Base-by-base conservation (phyloP, 2,329 filamentous ascomycete genomes). In the Neopestalotiopsis rosae region DNA sequence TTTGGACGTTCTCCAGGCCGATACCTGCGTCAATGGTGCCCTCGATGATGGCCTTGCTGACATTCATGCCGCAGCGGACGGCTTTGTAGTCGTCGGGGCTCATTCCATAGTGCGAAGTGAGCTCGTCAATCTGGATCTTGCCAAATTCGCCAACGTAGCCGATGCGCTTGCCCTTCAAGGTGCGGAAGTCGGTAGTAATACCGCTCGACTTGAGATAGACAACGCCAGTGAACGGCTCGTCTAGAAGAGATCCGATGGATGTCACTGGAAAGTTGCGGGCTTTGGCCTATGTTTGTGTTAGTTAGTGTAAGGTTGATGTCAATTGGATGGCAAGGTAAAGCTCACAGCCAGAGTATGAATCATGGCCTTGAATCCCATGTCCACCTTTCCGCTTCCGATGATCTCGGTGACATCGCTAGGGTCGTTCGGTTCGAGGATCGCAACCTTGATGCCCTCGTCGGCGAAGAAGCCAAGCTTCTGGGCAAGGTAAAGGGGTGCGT, bases 321-420 rank as follows among this genome's bases (percentile, higher is more conserved):
- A 2, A 12, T 9, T 14, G 24, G 7, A 20, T 4, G 24, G 13
- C 10, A 20, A 2, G 14, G 10, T 3, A 17, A 9, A 13, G 79
- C 84, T 71, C 81, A 91, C 89, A 68, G 91, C 92, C 69, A 94
- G 87, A 9, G 92, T 94, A 77, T 94, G 92, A 73, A 94, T 94
- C 92, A 94, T 94, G 72, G 92, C 92, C 81, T 94, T 94, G 87
- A 93, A 94, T 59, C 92, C 92, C 76, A 94, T 88, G 76, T 94
- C 91, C 64, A 93, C 90, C 77, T 93, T 94, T 70, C 89, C 90
- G 67, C 87, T 90, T 69, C 92, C 92, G 72, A 94, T 92, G 79
- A 94, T 93, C 79, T 94, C 92, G 71, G 92, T 94, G 71, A 94
- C 92, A 84, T 94, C 92, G 75, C 91, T 93, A 1, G 92, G 92